These are phyloP conservation scores for Castanea sativa DNA, from an alignment of 306 rosid species.

Conservation along the genomic window DNA sequence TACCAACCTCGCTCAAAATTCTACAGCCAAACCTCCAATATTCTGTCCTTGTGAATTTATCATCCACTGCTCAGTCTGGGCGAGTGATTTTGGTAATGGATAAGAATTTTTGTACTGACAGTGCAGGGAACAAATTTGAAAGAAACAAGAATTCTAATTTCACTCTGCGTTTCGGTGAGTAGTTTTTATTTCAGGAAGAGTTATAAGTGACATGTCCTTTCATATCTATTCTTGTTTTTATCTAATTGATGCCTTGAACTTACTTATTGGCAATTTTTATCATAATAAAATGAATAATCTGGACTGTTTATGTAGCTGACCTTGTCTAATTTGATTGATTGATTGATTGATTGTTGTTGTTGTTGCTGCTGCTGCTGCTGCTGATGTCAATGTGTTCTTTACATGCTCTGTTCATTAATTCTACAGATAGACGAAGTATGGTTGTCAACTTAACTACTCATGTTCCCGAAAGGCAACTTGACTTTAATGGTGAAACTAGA, in stretches of 20 bases:
- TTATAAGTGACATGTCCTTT: background rate
- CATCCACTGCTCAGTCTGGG: conserved; percentile 53
- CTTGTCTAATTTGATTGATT: too few relatives aligned
- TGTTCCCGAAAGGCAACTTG: conserved; percentile 65
- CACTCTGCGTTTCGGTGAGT: conserved; percentile 72
- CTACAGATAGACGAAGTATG: conserved; percentile 73
- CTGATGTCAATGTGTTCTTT: conserved; percentile 1
- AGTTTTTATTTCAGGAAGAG: background rate
- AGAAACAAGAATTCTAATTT: conserved; percentile 71
- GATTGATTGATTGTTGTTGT: too few relatives aligned
- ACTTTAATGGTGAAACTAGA: conserved; percentile 61
- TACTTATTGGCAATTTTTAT: background rate
- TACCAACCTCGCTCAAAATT: conserved; percentile 68
- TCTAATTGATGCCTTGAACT: background rate
- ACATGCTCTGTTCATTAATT: conserved; percentile 22
- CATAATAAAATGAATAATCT: background rate
- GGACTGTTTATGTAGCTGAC: background rate
- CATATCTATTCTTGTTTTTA: too few relatives aligned
- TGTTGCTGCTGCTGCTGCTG: too few relatives aligned
- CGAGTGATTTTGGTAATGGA: conserved; percentile 81
- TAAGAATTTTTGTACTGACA: conserved; percentile 70
- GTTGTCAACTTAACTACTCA: conserved; percentile 56
- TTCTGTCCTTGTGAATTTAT: conserved; percentile 60
- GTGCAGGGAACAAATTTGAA: conserved; percentile 70
- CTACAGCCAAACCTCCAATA: conserved; percentile 63